Base-by-base conservation (phyloP, 306 rosid genomes). In the Clitoria ternatea region DNA sequence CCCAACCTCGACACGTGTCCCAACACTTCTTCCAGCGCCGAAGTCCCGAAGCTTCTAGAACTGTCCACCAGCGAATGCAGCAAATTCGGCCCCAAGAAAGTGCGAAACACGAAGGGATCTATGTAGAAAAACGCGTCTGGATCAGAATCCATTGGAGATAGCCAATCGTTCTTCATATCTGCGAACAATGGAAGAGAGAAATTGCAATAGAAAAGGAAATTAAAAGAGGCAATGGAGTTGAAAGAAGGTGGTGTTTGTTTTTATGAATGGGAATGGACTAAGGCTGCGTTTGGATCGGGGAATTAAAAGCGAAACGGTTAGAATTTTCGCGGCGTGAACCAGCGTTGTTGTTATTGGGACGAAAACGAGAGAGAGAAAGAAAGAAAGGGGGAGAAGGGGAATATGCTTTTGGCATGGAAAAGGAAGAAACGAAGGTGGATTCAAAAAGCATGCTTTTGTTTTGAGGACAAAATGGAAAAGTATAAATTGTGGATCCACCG, bases 101-200 rank as follows among this genome's bases (percentile, higher is more conserved):
- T 75, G 66, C 86, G 71, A 26, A 80, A 65, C 17, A 79, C 43
- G 52, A 90, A 71, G 6, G 90, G 90, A 33, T 90, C 89, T 6
- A 90, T 17, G 0, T 88, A 81, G 19, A 85, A 79, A 22, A 86
- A 75, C 39, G 77, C 73, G 47, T 88, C 76, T 0, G 88, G 91
- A 79, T 95, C 99, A 4, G 88, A 86, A 86, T 88, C 91, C 74
- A 82, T 70, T 61, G 85, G 69, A 42, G 85, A 79, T 14, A 87
- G 76, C 92, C 96, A 83, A 80, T 86, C 75, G 75, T 82, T 85
- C 73, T 71, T 75, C 99, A 91, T 87, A 55, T 8, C 44, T n/a
- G 17, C 26, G 20, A 36, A 5, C 44, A 50, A 36, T 13, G 9
- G 22, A 40, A 40, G 32, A 12, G n/a, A n/a, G n/a, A n/a, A n/a